These are phyloP conservation scores for Bolboschoenoplectus hybrid DNA, from an alignment of 202 grass and related monocot species.

Conservation along the genomic window DNA sequence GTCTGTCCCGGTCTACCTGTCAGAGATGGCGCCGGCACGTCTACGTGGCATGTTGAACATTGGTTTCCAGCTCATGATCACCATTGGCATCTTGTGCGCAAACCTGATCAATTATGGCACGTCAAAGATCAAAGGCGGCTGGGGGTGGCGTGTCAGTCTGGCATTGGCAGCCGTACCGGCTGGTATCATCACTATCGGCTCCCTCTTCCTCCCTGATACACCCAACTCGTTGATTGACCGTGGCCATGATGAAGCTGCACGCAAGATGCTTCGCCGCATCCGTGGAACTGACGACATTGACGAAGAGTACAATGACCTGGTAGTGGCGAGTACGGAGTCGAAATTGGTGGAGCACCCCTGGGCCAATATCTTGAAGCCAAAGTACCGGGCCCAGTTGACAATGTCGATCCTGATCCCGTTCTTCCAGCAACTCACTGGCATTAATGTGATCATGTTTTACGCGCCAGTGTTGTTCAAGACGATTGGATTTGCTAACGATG, in stretches of 20 bases:
- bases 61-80: constrained; percentile 95
- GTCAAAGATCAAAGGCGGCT: constrained; percentile 75
- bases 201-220: constrained; percentile 86
- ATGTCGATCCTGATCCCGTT: constrained; percentile 71
- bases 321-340: constrained; percentile 73
- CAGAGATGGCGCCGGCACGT: constrained; percentile 85
- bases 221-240: constrained; percentile 93
- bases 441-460: constrained; percentile 97
- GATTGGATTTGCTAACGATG: constrained; percentile 76
- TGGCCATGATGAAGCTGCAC: constrained; percentile 60
- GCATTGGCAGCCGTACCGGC: constrained; percentile 80
- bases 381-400: constrained; percentile 64
- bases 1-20: constrained; percentile 86
- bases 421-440: constrained; percentile 89
- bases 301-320: constrained; percentile 77
- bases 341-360: constrained; percentile 67
- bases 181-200: constrained; percentile 66
- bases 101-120: constrained; percentile 93
- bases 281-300: constrained; percentile 79
- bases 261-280: constrained; percentile 75
- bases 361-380: constrained; percentile 62
- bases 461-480: constrained; percentile 90
- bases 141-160: constrained; percentile 87
- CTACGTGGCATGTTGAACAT: constrained; percentile 96
- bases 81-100: constrained; percentile 76